phyloP scores from a whole-genome alignment of 2,329 filamentous ascomycete genomes.

The Albophoma yamanashiensis region DNA sequence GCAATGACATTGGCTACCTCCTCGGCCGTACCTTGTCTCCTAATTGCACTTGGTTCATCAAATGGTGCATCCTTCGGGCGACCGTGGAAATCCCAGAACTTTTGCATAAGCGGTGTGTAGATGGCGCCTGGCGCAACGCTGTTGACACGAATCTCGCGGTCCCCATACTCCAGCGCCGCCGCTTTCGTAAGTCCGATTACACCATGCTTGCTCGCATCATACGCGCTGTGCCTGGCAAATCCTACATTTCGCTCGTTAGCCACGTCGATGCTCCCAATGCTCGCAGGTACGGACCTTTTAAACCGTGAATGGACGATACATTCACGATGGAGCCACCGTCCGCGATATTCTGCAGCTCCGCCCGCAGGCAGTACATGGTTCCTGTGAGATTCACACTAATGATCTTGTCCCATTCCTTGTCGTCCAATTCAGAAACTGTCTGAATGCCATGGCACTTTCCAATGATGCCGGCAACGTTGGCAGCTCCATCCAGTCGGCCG shows the following conservation, averaged over 20 bases:
- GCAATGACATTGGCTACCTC: constrained; percentile 35
- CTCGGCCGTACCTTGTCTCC: constrained; percentile 33
- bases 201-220: constrained; percentile 23
- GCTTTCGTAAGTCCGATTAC: constrained; percentile 21
- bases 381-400: constrained; percentile 36
- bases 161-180: constrained; percentile 23
- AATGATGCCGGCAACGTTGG: constrained; percentile 41
- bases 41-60: constrained; percentile 29
- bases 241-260: constrained; percentile 6
- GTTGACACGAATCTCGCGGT: constrained; percentile 31
- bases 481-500: constrained; percentile 40
- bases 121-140: constrained; percentile 35
- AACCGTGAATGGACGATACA: constrained; percentile 39
- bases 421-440: constrained; percentile 28
- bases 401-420: constrained; percentile 34
- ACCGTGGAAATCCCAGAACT: constrained; percentile 23
- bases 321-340: constrained; percentile 49
- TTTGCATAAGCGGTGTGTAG: constrained; percentile 35
- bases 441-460: constrained; percentile 28
- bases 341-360: constrained; percentile 30
- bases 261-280: no score
- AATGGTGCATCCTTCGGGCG: constrained; percentile 25
- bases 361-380: constrained; percentile 36
- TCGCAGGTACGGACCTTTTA: constrained; percentile 12
- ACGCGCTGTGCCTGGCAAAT: constrained; percentile 19